These are phyloP conservation scores for Schizochytrium sp. DNA, from an alignment of 108 stramenopile species.

Conservation along the genomic window DNA sequence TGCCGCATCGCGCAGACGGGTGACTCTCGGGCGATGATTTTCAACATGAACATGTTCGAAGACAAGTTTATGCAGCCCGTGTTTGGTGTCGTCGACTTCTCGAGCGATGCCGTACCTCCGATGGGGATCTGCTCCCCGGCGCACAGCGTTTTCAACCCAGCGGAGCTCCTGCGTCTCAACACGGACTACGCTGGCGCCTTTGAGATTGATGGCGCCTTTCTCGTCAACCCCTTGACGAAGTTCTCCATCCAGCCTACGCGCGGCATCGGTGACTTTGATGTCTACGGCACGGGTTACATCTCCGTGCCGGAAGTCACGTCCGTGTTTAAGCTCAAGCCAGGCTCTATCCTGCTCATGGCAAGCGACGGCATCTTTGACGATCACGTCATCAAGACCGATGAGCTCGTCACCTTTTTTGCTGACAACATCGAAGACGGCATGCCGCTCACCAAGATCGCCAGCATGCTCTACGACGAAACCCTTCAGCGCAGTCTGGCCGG, in stretches of 20 bases:
- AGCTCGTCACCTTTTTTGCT: not conserved
- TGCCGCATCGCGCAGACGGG: not conserved
- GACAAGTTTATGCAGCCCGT: not conserved
- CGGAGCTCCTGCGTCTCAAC: not conserved
- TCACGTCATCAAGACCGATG: not conserved
- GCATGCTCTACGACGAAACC: not conserved
- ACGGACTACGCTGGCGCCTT: not conserved
- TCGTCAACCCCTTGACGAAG: not conserved
- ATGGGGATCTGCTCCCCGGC: not conserved
- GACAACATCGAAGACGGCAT: not conserved
- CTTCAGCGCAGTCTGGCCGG: not conserved
- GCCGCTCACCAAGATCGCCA: not conserved
- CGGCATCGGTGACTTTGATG: constrained; percentile 12
- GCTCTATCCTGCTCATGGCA: not conserved
- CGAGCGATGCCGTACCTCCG: not conserved
- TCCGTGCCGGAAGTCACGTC: not conserved
- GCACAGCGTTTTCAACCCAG: constrained; percentile 4
- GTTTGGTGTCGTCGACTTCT: not conserved
- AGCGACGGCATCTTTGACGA: not conserved
- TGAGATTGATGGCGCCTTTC: constrained; percentile 10
- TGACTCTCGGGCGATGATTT: not conserved
- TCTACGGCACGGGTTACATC: not conserved
- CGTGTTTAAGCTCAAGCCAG: not conserved
- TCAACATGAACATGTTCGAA: not conserved
- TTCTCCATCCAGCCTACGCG: constrained; percentile 8